Conservation (phyloP, 352 stramenopile genomes). For the Plasmopara viticola region DNA sequence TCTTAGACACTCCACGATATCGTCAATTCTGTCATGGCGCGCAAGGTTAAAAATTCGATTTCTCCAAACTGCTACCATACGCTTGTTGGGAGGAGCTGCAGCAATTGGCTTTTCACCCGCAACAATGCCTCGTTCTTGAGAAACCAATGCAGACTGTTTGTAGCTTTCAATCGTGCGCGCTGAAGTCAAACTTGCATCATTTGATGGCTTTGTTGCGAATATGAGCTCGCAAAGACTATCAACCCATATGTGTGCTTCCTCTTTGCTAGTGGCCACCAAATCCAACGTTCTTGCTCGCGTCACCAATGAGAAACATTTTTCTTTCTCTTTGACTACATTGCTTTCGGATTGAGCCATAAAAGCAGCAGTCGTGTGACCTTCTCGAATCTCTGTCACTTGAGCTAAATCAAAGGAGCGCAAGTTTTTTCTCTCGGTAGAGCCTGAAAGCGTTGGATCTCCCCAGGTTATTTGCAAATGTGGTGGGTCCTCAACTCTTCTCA, state of each 20-base stretch:
- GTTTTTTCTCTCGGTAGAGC: slow-evolving; percentile 28
- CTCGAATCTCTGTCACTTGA: slow-evolving; percentile 48
- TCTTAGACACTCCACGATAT: slow-evolving; percentile 41
- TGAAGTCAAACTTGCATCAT: slow-evolving; percentile 16
- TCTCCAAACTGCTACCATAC: slow-evolving; percentile 46
- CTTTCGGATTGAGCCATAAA: slow-evolving; percentile 50
- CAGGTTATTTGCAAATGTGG: slow-evolving; percentile 52
- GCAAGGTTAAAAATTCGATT: slow-evolving; percentile 56
- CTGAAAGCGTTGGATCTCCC: slow-evolving; percentile 49
- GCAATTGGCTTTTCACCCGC: slow-evolving; percentile 4
- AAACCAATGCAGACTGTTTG: slow-evolving; percentile 34
- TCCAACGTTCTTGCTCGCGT: slow-evolving; percentile 54
- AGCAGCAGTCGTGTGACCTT: slow-evolving; percentile 50
- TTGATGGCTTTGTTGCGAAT: slow-evolving; percentile 13
- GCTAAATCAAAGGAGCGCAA: slow-evolving; percentile 33
- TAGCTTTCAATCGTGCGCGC: slow-evolving; percentile 44
- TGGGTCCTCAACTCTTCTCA: slow-evolving; percentile 16
- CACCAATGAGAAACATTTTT: slow-evolving; percentile 72
- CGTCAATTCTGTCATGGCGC: slow-evolving; percentile 31
- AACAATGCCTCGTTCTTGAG: slow-evolving; percentile 9
- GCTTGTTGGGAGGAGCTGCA: slow-evolving; percentile 23
- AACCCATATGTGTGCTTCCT: slow-evolving; percentile 66
- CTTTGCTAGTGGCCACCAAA: slow-evolving; percentile 72
- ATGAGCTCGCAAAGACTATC: slow-evolving; percentile 36
- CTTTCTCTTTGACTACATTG: slow-evolving; percentile 32